Evolutionary conservation across 305 asterid species (phyloP), one percentile per base, ranked within the genome.

Genomic region (Fraxinus ornus): DNA sequence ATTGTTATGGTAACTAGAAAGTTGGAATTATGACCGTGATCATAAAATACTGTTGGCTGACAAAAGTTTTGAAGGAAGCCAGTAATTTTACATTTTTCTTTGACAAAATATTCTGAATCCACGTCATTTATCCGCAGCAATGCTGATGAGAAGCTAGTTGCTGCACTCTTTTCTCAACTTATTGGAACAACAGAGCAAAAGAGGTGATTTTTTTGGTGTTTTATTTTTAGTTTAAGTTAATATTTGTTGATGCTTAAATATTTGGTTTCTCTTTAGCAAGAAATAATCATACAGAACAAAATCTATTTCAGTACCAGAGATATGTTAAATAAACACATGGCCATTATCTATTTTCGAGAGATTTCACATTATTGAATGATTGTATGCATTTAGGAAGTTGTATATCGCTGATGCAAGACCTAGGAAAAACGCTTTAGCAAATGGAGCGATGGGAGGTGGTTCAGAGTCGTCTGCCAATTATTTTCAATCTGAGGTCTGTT

Each of bases 401-500:
- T 96, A 94, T 84, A 96, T 96, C 62, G 97, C 97, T 87, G 99
- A 96, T 89, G 99, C 99, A 86, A 93, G 99, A 89, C 98, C 99
- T 30, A 88, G 98, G 85, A 96, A 93, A 89, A 96, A 96, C 87
- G 99, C 99, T 88, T 83, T 96, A 83, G 99, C 99, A 82, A 96
- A 96, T 93, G 99, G 99, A 82, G 99, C 99, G 77, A 94, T 96
- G 99, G 99, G 99, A 77, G 99, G 99, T 84, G 99, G 99, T 88
- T 96, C 99, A 5, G 99, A 96, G 90, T 96, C 99, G 64, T 96
- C 99, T 83, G 91, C 99, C 86, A 91, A 96, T 88, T 94, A 96
- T 91, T 93, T 88, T 68, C 98, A 93, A 52, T 93, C 98, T 71
- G 99, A 96, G 98, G 99, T 96, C 75, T 86, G 90, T 90, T 49